Percentiles rank a stretch among this genome's conserved stretches.
phyloP scores from a whole-genome alignment of 2,329 filamentous ascomycete genomes.

The Hymenoscyphus occultus region DNA sequence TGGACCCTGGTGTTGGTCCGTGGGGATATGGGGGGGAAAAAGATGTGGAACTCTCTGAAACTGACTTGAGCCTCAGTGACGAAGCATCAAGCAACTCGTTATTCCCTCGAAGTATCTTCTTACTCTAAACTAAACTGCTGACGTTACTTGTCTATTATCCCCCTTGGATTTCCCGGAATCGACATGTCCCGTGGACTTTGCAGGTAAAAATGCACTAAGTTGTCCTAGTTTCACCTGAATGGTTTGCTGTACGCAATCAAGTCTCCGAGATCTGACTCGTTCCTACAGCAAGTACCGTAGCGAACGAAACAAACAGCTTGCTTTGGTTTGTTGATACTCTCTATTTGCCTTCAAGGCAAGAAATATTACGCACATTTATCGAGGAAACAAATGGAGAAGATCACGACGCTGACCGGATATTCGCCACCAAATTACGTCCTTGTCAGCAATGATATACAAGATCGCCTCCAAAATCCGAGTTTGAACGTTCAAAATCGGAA shows the following conservation, averaged over 20 bases:
- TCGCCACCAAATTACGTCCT: neutral
- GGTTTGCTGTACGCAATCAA: neutral
- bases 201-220: neutral
- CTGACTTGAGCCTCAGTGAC: neutral
- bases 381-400: neutral
- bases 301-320: neutral
- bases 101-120: neutral
- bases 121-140: neutral
- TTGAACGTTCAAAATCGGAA: neutral
- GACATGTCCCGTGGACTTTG: neutral
- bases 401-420: constrained; percentile 1
- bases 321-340: neutral
- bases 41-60: neutral
- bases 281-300: neutral
- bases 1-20: neutral
- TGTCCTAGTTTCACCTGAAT: neutral
- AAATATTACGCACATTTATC: neutral
- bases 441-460: neutral
- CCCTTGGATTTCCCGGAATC: neutral
- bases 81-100: neutral
- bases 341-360: neutral
- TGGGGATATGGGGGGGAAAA: neutral
- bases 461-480: neutral
- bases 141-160: neutral
- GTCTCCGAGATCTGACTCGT: neutral